Percentiles rank a stretch among this genome's conserved stretches.
Conservation (phyloP, 306 rosid species). For the Cucumis cinereus region DNA sequence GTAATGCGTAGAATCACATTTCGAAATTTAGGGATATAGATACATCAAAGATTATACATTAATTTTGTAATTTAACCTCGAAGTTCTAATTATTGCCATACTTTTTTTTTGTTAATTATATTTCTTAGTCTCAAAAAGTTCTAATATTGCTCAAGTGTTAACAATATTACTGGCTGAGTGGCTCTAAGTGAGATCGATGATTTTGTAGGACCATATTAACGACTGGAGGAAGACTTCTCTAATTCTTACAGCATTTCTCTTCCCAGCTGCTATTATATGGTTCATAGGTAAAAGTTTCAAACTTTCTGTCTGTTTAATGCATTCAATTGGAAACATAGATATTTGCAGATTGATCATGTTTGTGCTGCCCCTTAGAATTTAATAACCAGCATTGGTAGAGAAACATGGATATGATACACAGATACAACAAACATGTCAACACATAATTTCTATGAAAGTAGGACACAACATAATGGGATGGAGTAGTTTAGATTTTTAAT, state of each 20-base stretch:
- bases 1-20: background rate
- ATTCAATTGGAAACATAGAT: background rate
- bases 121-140: background rate
- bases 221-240: slow-evolving; percentile 64
- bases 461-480: background rate
- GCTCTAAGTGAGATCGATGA: background rate
- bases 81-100: background rate
- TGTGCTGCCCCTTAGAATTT: background rate
- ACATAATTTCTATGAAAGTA: background rate
- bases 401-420: background rate
- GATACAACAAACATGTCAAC: background rate
- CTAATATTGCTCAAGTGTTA: background rate
- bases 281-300: slow-evolving; percentile 37
- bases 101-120: background rate
- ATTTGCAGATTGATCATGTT: background rate
- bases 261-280: slow-evolving; percentile 65
- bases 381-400: background rate
- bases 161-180: background rate
- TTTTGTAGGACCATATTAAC: slow-evolving; percentile 44
- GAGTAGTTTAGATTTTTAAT: too few species aligned
- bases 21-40: background rate
- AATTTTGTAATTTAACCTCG: too few species aligned
- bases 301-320: background rate
- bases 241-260: slow-evolving; percentile 48
- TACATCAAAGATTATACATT: background rate